A percentile compares a stretch with the other conserved stretches of the same genome.
Conservation (phyloP, 768 basidiomycete genomes). For the Lentinula sp. region DNA sequence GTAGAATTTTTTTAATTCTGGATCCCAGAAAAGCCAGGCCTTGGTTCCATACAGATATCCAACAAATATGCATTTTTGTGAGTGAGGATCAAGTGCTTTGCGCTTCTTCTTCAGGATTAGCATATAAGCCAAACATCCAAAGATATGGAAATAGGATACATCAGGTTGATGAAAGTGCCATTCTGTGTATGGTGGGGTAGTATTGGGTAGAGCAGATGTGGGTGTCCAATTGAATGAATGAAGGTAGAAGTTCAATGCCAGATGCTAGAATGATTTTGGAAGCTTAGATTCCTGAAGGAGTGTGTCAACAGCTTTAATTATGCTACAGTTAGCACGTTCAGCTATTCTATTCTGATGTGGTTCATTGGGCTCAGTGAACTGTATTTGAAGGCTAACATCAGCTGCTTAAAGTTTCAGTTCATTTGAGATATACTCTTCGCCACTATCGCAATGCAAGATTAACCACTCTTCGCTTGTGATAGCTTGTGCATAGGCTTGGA, state of each 20-base stretch:
- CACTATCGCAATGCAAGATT: too few relatives aligned
- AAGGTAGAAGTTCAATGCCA: conserved; percentile 6
- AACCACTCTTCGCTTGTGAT: too few relatives aligned
- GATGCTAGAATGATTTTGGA: background rate
- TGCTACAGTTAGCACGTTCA: conserved; percentile 24
- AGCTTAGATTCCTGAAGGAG: conserved; percentile 14
- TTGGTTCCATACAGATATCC: conserved; percentile 15
- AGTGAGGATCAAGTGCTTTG: conserved; percentile 12
- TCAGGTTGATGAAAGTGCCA: conserved; percentile 17
- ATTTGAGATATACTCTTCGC: too few relatives aligned
- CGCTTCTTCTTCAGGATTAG: conserved; percentile 12
- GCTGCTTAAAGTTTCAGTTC: too few relatives aligned
- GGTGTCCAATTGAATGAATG: conserved; percentile 16
- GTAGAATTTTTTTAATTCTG: conserved; percentile 6
- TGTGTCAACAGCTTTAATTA: conserved; percentile 15
- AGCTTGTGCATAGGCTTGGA: too few relatives aligned
- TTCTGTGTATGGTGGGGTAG: conserved; percentile 17
- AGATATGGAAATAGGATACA: conserved; percentile 12
- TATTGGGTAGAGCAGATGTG: conserved; percentile 12
- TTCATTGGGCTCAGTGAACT: conserved; percentile 6
- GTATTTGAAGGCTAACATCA: too few relatives aligned
- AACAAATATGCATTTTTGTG: conserved; percentile 16
- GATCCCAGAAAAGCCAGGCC: conserved; percentile 20
- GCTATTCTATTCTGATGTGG: conserved; percentile 31
- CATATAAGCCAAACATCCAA: conserved; percentile 20